Evolutionary conservation across 768 basidiomycete genomes (phyloP), one percentile per base, ranked within the genome.

Genomic region (Tricholoma flavovirens): DNA sequence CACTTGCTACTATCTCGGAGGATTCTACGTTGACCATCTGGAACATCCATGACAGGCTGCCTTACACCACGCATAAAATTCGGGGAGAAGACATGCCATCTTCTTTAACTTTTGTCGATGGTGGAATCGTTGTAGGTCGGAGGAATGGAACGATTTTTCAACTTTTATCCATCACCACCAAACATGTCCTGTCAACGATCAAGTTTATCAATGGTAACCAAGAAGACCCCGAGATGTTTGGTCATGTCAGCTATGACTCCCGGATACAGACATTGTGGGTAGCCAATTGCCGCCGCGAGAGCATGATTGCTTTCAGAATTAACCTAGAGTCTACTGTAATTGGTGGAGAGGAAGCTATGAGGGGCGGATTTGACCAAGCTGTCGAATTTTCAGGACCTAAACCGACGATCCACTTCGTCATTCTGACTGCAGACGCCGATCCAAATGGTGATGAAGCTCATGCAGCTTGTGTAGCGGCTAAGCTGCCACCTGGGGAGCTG

Each of bases 261-360:
- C 76, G 88, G 45, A 92, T 93, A 57, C 88, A 88, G 72, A 92
- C 89, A 0, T 75, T 93, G 29, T 93, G 91, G 91, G 79, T 93
- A 17, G 91, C 91, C 53, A 92, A 92, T 66, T 89, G 83, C 68
- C 83, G 88, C 45, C 81, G 91, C 21, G 88, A 91, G 57, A 92
- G 90, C 68, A 77, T 93, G 73, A 82, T 93, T 33, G 91, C 89
- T 12, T 76, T 91, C 65, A 88, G 84, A 69, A 77, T 92, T 56
- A 81, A 81, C 54, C 78, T 88, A 56, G 88, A 90, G 51, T 75
- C 82, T 22, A 76, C 80, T 40, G 80, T 80, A 40, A 69, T 78
- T 14, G 77, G 77, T 22, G 80, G 83, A 15, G 87, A 88, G 55
- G 86, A 90, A 51, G 71, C 75, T 14, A 77, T 81, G 42, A 77